Conservation (phyloP, 2,329 filamentous ascomycete genomes). For the Talaromyces sp. region DNA sequence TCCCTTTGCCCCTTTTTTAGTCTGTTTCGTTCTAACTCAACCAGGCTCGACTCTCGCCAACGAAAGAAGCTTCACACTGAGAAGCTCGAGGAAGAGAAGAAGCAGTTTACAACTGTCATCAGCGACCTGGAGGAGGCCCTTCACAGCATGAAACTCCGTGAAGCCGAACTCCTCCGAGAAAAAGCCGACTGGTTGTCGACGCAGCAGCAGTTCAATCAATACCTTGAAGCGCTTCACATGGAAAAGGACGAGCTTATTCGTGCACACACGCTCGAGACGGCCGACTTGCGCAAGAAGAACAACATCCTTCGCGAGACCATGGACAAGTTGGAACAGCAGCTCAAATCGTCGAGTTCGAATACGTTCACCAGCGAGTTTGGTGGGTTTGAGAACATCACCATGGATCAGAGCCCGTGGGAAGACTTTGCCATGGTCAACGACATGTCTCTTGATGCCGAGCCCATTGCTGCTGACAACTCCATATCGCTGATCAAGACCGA, state of each 20-base stretch:
- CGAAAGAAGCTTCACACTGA: constrained; percentile 98
- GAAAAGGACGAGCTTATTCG: constrained; percentile 92
- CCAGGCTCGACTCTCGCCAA: constrained; percentile 87
- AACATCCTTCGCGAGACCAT: constrained; percentile 67
- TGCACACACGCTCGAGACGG: constrained; percentile 81
- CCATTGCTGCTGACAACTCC: constrained; percentile 31
- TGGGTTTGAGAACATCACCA: constrained; percentile 77
- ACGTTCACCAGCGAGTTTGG: constrained; percentile 63
- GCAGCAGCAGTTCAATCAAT: constrained; percentile 68
- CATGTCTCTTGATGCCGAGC: constrained; percentile 36
- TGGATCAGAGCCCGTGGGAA: constrained; percentile 74
- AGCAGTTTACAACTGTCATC: constrained; percentile 74
- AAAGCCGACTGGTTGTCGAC: constrained; percentile 62
- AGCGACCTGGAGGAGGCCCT: constrained; percentile 74
- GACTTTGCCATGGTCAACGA: constrained; percentile 72
- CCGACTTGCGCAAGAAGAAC: constrained; percentile 88
- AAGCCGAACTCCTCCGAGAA: constrained; percentile 47
- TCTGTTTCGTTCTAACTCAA: not conserved
- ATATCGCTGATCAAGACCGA: constrained; percentile 40
- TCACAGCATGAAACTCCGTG: constrained; percentile 59
- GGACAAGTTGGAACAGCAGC: constrained; percentile 41
- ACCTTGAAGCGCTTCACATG: constrained; percentile 69
- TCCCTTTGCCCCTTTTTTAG: not conserved
- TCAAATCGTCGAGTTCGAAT: constrained; percentile 40
- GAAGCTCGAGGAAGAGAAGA: constrained; percentile 94